Conservation (phyloP, 2,329 filamentous ascomycete genomes). For the Botrytis porri region DNA sequence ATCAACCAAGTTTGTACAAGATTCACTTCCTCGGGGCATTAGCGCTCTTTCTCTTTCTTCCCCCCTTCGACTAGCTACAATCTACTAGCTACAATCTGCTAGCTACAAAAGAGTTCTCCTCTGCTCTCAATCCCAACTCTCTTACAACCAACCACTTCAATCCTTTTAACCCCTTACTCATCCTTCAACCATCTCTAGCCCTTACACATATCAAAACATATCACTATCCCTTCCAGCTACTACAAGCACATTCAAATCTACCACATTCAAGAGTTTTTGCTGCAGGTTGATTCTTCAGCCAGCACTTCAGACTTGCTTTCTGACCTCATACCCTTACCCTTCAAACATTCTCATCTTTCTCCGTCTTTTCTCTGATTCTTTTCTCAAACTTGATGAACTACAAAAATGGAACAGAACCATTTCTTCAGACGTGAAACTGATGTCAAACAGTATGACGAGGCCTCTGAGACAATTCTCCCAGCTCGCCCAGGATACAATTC, state of each 20-base stretch:
- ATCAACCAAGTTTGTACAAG: neutral
- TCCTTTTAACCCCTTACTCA: neutral
- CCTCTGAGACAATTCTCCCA: constrained; percentile 31
- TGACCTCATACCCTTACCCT: constrained; percentile 13
- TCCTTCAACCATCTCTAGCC: constrained; percentile 7
- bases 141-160: neutral
- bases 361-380: constrained; percentile 9
- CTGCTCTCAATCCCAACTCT: neutral
- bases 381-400: constrained; percentile 17
- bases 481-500: constrained; percentile 56
- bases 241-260: neutral
- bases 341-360: neutral
- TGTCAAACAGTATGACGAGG: constrained; percentile 26
- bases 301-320: constrained; percentile 21
- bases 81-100: neutral
- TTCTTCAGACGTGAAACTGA: constrained; percentile 32
- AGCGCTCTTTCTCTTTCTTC: neutral
- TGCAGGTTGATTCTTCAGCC: constrained; percentile 24
- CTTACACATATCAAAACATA: constrained; percentile 7
- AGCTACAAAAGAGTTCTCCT: neutral
- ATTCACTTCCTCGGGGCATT: neutral
- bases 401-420: constrained; percentile 35
- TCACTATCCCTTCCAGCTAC: neutral
- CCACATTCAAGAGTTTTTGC: neutral
- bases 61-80: neutral